Evolutionary conservation across 2,329 filamentous ascomycete species (phyloP).

Genomic region (Fusarium sp.): DNA sequence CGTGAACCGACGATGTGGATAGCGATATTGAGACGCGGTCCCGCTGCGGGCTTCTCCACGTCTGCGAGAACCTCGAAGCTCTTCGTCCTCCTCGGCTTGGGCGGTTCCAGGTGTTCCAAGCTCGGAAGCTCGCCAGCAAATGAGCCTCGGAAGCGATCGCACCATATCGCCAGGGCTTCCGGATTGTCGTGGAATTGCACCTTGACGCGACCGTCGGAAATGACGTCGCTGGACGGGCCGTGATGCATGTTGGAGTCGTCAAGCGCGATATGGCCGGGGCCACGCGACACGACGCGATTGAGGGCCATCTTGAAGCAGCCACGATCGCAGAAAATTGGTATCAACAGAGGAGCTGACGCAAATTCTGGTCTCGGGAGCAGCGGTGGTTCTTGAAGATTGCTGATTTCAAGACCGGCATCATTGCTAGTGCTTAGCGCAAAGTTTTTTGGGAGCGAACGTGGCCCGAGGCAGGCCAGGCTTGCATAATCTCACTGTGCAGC

Average conservation of each 20-base stretch:
- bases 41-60: slow-evolving; percentile 23
- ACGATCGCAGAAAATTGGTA: background rate
- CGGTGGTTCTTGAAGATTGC: background rate
- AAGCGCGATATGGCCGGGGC: slow-evolving; percentile 43
- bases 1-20: slow-evolving; percentile 50
- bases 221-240: slow-evolving; percentile 42
- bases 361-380: background rate
- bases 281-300: slow-evolving; percentile 44
- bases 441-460: background rate
- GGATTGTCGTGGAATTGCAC: slow-evolving; percentile 47
- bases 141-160: slow-evolving; percentile 34
- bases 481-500: background rate
- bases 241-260: slow-evolving; percentile 33
- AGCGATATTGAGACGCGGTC: slow-evolving; percentile 46
- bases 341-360: background rate
- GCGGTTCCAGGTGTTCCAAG: slow-evolving; percentile 16
- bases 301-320: slow-evolving; percentile 38
- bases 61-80: slow-evolving; percentile 32
- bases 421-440: background rate
- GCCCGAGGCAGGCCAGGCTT: background rate
- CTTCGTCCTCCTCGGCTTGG: slow-evolving; percentile 36
- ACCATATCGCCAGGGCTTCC: slow-evolving; percentile 43
- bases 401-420: background rate
- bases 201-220: slow-evolving; percentile 47
- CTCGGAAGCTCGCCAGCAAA: slow-evolving; percentile 12